phyloP scores from a whole-genome alignment of 2,329 filamentous ascomycete species.

The Remersonia thermophila region DNA sequence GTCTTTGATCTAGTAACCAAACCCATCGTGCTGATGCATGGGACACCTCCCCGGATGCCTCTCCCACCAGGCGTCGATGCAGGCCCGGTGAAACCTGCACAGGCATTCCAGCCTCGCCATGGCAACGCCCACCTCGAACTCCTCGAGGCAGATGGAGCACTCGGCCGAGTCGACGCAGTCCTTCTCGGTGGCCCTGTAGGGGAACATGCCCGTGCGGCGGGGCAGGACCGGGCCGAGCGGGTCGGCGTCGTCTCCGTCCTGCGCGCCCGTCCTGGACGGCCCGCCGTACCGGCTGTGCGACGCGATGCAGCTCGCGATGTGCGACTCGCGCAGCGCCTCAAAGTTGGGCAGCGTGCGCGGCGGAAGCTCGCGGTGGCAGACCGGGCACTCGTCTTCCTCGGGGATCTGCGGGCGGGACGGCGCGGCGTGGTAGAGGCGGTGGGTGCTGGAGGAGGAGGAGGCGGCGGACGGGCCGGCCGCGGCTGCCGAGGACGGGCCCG shows the following conservation, averaged over 20 bases:
- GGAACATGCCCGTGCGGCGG: conserved; percentile 48
- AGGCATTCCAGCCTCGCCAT: conserved; percentile 58
- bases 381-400: conserved; percentile 69
- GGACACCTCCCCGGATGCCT: conserved; percentile 51
- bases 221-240: conserved; percentile 23
- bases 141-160: conserved; percentile 56
- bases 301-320: conserved; percentile 47
- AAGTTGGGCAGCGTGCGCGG: conserved; percentile 40
- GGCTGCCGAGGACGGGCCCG: conserved; percentile 22
- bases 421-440: conserved; percentile 25
- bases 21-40: conserved; percentile 52
- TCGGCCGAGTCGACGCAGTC: conserved; percentile 56
- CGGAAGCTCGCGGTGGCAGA: conserved; percentile 62
- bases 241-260: conserved; percentile 9
- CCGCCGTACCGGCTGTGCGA: conserved; percentile 24
- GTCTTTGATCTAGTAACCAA: conserved; percentile 36
- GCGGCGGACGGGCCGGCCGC: conserved; percentile 14
- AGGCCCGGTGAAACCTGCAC: conserved; percentile 49
- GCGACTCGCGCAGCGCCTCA: conserved; percentile 42
- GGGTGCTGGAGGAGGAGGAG: conserved; percentile 17
- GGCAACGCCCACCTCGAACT: conserved; percentile 47
- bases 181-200: conserved; percentile 53
- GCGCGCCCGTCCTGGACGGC: conserved; percentile 8
- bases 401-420: conserved; percentile 38
- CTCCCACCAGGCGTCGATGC: conserved; percentile 51